Conservation (phyloP, 2,329 filamentous ascomycete genomes). For the Coniochaeta sp. region DNA sequence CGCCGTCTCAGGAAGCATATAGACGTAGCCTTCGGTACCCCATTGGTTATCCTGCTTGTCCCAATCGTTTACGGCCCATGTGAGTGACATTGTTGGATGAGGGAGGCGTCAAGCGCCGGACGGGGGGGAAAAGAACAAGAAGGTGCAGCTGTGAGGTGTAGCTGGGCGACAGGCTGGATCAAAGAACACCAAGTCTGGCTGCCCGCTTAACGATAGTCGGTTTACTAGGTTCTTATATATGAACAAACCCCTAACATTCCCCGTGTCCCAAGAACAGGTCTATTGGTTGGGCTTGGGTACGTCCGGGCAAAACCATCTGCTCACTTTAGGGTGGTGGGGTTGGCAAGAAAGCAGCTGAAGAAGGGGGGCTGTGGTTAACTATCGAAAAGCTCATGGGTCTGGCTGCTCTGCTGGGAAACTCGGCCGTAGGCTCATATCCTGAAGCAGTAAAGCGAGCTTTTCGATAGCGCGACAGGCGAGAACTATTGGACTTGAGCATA, state of each 20-base stretch:
- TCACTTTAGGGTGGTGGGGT: background rate
- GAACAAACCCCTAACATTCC: background rate
- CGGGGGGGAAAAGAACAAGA: background rate
- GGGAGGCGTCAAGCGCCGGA: background rate
- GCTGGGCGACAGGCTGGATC: background rate
- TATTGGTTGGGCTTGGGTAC: background rate
- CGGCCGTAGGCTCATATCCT: background rate
- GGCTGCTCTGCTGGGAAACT: background rate
- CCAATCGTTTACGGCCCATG: background rate
- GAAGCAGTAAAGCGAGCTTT: background rate
- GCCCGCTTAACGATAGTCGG: background rate
- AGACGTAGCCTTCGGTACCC: background rate
- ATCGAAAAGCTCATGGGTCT: background rate
- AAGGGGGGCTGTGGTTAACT: background rate
- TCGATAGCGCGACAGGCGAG: background rate
- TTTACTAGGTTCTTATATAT: background rate
- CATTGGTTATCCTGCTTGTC: conserved; percentile 1
- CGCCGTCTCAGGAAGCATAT: background rate
- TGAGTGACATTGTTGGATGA: background rate
- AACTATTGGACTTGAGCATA: background rate
- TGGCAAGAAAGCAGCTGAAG: background rate
- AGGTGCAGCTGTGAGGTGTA: background rate
- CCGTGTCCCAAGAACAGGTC: background rate
- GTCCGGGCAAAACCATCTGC: background rate
- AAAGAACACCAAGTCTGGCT: background rate